Conservation (phyloP, 352 stramenopile genomes). For the Nothophytophthora sp. region DNA sequence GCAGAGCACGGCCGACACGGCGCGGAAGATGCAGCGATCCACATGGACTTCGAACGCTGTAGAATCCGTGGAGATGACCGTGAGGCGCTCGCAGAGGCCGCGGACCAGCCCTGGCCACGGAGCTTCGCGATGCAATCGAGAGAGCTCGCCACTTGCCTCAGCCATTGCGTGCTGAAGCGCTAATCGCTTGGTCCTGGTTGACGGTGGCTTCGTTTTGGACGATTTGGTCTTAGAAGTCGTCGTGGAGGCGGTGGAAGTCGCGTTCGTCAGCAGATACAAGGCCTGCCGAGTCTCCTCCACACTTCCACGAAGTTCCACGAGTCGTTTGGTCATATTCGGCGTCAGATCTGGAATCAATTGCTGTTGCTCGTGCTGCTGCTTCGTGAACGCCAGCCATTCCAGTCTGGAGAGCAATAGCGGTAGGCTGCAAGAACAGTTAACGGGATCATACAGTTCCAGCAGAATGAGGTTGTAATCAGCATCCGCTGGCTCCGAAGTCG, state of each 20-base stretch:
- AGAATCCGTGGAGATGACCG: not conserved
- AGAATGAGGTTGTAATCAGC: slow-evolving; percentile 15
- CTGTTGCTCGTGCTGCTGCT: slow-evolving; percentile 41
- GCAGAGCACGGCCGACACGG: slow-evolving; percentile 37
- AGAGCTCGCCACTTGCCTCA: slow-evolving; percentile 20
- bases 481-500: slow-evolving; percentile 2
- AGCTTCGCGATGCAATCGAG: slow-evolving; percentile 15
- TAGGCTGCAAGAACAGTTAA: slow-evolving; percentile 1
- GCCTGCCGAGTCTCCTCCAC: slow-evolving; percentile 8
- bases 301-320: slow-evolving; percentile 10
- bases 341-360: slow-evolving; percentile 31
- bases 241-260: not conserved
- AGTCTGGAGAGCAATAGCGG: slow-evolving; percentile 31
- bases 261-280: slow-evolving; percentile 10
- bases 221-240: slow-evolving; percentile 19
- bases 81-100: slow-evolving; percentile 39
- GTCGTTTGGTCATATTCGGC: slow-evolving; percentile 9
- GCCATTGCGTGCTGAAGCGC: slow-evolving; percentile 18
- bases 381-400: slow-evolving; percentile 47
- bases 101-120: slow-evolving; percentile 38
- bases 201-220: slow-evolving; percentile 18
- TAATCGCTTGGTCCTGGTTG: slow-evolving; percentile 25
- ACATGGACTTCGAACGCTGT: slow-evolving; percentile 16
- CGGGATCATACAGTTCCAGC: slow-evolving; percentile 44
- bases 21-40: slow-evolving; percentile 49